Conservation (phyloP, 257 asterid species). For the Nicotiana noctiflora region DNA sequence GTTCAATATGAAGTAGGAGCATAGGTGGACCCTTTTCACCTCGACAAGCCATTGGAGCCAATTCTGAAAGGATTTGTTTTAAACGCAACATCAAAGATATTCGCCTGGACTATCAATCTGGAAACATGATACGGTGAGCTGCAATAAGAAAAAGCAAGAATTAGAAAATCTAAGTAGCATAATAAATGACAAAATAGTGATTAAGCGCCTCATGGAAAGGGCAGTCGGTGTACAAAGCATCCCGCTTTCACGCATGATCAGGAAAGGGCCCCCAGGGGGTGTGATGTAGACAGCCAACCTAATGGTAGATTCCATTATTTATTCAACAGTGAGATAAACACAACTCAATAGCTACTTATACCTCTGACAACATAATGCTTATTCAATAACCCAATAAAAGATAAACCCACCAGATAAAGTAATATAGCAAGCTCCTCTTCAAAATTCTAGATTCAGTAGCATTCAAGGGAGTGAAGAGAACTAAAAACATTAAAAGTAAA, state of each 20-base stretch:
- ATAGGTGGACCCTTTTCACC: constrained; percentile 38
- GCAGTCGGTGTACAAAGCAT: too few species aligned
- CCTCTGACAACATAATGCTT: neutral
- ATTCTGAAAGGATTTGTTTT: constrained; percentile 43
- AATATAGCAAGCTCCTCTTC: neutral
- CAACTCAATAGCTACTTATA: neutral
- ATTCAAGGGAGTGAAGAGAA: constrained; percentile 5
- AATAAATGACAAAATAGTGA: neutral
- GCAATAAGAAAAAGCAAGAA: constrained; percentile 30
- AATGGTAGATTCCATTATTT: neutral
- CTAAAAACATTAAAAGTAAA: neutral
- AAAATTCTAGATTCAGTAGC: neutral
- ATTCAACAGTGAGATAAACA: neutral
- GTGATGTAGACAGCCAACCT: too few species aligned
- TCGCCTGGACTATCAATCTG: constrained; percentile 42
- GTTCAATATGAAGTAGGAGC: constrained; percentile 3
- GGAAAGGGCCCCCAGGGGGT: too few species aligned
- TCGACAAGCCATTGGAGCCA: constrained; percentile 47
- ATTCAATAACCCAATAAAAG: neutral
- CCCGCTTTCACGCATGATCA: too few species aligned
- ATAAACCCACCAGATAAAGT: neutral
- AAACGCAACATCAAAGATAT: constrained; percentile 73
- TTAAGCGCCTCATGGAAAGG: neutral
- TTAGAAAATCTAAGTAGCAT: constrained; percentile 9
- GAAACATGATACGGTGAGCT: constrained; percentile 77